Base-by-base conservation (phyloP, 306 rosid genomes). In the Prunus armeniaca region DNA sequence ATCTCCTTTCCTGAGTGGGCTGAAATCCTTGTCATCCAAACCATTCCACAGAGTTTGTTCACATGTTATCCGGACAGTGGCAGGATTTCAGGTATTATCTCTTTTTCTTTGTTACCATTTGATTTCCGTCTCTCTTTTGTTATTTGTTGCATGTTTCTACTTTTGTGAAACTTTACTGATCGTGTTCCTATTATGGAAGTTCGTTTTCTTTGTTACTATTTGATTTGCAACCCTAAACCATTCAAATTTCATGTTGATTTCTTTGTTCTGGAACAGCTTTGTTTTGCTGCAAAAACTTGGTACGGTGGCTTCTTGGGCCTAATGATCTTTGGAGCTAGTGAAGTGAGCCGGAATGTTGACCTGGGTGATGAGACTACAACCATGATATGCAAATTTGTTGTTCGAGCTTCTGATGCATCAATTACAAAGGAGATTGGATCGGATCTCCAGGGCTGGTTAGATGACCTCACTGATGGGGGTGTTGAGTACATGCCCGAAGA, bases 261-360 rank as follows among this genome's bases (percentile, higher is more conserved):
- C 6, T 12, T 63, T 25, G 2, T 24, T 19, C 32, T 43, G 79
- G 57, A 71, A 79, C 82, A 95, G 99, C 79, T 95, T 76, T 95
- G 98, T 85, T 92, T 89, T 84, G 91, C 97, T 81, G 97, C 99
- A 67, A 95, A 92, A 88, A 95, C 99, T 4, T 95, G 98, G 99
- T 93, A 90, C 30, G 99, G 99, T 62, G 99, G 98, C 67, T 95
- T 95, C 83, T 80, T 95, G 82, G 97, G 98, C 76, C 46, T 95
- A 97, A 88, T 95, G 99, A 88, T 95, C 78, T 95, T 95, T 71
- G 99, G 99, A 81, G 97, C 99, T 56, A 95, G 99, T 81, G 98
- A 95, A 85, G 99, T 95, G 73, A 95, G 99, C 81, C 88, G 99
- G 88, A 92, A 95, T 19, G 87, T 95, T 71, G 99, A 95, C 84